Conservation (phyloP, 2,329 filamentous ascomycete species). For the Cordyceps javanica region DNA sequence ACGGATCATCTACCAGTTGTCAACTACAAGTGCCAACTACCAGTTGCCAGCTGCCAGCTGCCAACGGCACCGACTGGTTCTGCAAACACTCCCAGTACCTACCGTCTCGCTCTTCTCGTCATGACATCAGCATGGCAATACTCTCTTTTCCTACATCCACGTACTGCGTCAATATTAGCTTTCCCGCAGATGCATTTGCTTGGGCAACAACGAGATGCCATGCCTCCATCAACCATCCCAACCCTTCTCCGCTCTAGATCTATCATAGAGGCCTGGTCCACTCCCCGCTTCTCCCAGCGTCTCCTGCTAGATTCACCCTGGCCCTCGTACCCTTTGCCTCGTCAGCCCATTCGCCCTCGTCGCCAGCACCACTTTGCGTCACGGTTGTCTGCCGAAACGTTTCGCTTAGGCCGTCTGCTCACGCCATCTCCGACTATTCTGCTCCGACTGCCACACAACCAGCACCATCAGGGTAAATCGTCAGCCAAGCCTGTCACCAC, state of each 20-base stretch:
- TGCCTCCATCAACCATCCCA: not conserved
- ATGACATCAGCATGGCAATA: not conserved
- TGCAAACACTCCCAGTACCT: not conserved
- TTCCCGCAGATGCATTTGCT: not conserved
- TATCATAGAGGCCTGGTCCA: not conserved
- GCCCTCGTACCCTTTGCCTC: too few species aligned
- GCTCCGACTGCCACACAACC: not conserved
- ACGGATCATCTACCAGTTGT: not conserved
- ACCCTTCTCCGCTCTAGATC: constrained; percentile 3
- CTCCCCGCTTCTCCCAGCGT: not conserved
- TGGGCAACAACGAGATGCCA: not conserved
- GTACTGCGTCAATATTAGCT: not conserved
- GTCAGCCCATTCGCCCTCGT: constrained; percentile 3
- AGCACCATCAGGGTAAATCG: too few species aligned
- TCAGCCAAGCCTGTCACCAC: too few species aligned
- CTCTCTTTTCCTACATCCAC: not conserved
- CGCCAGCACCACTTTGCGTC: constrained; percentile 7
- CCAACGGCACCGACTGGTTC: not conserved
- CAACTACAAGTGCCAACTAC: not conserved
- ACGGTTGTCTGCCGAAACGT: not conserved
- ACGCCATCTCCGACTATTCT: constrained; percentile 1
- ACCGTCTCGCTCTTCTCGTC: not conserved
- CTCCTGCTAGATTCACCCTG: not conserved
- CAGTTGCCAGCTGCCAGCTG: not conserved
- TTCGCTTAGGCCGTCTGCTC: not conserved